Percentiles rank a stretch among this genome's conserved stretches.
Evolutionary conservation across 805 yeast species (phyloP).

Genomic region (Hanseniaspora jakobsenii): DNA sequence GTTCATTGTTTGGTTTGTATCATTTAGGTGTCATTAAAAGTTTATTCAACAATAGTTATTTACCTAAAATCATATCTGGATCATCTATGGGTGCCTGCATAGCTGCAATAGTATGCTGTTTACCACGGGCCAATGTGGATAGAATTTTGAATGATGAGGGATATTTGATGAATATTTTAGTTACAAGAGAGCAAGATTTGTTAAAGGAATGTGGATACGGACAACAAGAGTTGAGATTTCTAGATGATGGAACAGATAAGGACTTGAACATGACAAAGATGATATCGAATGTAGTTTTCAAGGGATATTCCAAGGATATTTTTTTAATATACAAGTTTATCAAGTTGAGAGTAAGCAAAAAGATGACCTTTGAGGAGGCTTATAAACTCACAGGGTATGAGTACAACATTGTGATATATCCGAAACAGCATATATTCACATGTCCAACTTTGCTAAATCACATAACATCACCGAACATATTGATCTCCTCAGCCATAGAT

Average conservation of each 20-base stretch:
- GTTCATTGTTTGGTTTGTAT: slow-evolving; percentile 85
- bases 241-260: slow-evolving; percentile 26
- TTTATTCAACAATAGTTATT: slow-evolving; percentile 54
- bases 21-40: slow-evolving; percentile 89
- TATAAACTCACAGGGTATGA: slow-evolving; percentile 65
- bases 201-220: slow-evolving; percentile 37
- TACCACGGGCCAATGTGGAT: slow-evolving; percentile 52
- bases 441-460: slow-evolving; percentile 71
- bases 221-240: slow-evolving; percentile 9
- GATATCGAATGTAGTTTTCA: slow-evolving; percentile 60
- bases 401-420: slow-evolving; percentile 74
- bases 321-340: slow-evolving; percentile 69
- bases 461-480: slow-evolving; percentile 84
- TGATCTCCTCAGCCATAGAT: slow-evolving; percentile 78
- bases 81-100: slow-evolving; percentile 90
- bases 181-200: slow-evolving; percentile 47
- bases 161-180: slow-evolving; percentile 30
- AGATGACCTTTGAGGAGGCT: slow-evolving; percentile 88
- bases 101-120: slow-evolving; percentile 71
- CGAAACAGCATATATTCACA: slow-evolving; percentile 45
- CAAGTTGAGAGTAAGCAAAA: slow-evolving; percentile 52
- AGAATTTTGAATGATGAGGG: slow-evolving; percentile 33
- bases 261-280: slow-evolving; percentile 43
- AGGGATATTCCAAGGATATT: slow-evolving; percentile 81
- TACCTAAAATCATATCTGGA: slow-evolving; percentile 82